Percentiles rank a stretch among this genome's conserved stretches.
Conservation (phyloP, 1,284 basidiomycete genomes). For the Ceratobasidium sp. region DNA sequence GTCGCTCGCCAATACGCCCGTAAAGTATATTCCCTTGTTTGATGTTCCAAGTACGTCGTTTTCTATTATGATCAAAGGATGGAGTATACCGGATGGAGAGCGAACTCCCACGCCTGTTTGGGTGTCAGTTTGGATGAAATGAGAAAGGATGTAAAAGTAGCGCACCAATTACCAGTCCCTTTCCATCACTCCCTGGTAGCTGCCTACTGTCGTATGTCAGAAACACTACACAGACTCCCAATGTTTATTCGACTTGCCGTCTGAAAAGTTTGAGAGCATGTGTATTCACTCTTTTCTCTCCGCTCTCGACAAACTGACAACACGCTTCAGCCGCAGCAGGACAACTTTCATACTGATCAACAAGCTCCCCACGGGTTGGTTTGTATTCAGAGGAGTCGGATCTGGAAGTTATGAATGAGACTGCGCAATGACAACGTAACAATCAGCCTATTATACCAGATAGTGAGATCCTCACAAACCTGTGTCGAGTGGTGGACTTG, state of each 20-base stretch:
- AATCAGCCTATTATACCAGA: not conserved
- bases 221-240: not conserved
- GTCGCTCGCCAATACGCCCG: not conserved
- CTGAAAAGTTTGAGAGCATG: constrained; percentile 3
- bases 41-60: not conserved
- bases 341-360: not conserved
- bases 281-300: not conserved
- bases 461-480: not conserved
- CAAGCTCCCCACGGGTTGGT: not conserved
- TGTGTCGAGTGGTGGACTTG: not conserved
- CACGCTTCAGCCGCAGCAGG: constrained; percentile 10
- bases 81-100: not conserved
- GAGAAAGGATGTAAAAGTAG: not conserved
- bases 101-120: constrained; percentile 7
- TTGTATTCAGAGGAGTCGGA: constrained; percentile 8
- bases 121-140: not conserved
- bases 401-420: not conserved
- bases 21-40: constrained; percentile 15
- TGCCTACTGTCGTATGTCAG: not conserved
- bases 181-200: constrained; percentile 12
- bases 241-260: not conserved
- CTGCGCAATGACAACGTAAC: not conserved
- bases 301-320: constrained; percentile 16
- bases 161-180: constrained; percentile 14
- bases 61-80: constrained; percentile 8